Percentiles rank a stretch among this genome's conserved stretches.
These are phyloP conservation scores for Linnemannia schmuckeri DNA, from an alignment of 192 early-diverging fungal species.

Conservation along the genomic window DNA sequence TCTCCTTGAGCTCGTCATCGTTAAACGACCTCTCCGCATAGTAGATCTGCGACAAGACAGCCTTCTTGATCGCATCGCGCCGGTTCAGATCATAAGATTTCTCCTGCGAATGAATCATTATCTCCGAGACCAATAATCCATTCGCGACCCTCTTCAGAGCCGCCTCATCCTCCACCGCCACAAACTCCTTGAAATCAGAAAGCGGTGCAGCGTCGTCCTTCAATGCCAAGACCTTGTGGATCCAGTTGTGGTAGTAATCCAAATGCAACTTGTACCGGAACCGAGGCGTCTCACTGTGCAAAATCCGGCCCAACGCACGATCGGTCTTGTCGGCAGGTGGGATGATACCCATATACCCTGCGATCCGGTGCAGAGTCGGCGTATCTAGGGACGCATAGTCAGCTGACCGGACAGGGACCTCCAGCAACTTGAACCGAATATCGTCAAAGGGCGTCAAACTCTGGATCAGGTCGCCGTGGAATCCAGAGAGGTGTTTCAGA, in stretches of 20 bases:
- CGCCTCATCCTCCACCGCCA: slow-evolving; percentile 2
- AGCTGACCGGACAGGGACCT: not conserved
- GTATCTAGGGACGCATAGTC: slow-evolving; percentile 2
- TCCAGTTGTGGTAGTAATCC: slow-evolving; percentile 29
- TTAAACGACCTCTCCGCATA: slow-evolving; percentile 20
- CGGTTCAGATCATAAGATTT: not conserved
- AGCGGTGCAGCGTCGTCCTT: slow-evolving; percentile 23
- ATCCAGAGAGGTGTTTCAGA: slow-evolving; percentile 11
- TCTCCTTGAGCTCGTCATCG: slow-evolving; percentile 24
- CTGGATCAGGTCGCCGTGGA: slow-evolving; percentile 17
- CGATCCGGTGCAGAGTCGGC: slow-evolving; percentile 5
- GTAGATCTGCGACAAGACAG: slow-evolving; percentile 22
- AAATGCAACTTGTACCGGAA: slow-evolving; percentile 23
- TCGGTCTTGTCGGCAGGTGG: not conserved
- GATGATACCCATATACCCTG: slow-evolving; percentile 10
- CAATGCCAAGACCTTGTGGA: slow-evolving; percentile 26
- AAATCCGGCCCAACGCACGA: not conserved
- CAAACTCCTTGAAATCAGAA: slow-evolving; percentile 20
- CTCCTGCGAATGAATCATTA: not conserved
- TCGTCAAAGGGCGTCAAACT: slow-evolving; percentile 36
- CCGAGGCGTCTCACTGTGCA: not conserved
- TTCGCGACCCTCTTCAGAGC: slow-evolving; percentile 16
- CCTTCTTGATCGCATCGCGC: slow-evolving; percentile 29
- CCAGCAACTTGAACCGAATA: slow-evolving; percentile 32
- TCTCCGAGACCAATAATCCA: slow-evolving; percentile 15